A percentile compares a stretch with the other conserved stretches of the same genome.
Conservation (phyloP, 2,329 filamentous ascomycete species). For the Diaporthe sp. region DNA sequence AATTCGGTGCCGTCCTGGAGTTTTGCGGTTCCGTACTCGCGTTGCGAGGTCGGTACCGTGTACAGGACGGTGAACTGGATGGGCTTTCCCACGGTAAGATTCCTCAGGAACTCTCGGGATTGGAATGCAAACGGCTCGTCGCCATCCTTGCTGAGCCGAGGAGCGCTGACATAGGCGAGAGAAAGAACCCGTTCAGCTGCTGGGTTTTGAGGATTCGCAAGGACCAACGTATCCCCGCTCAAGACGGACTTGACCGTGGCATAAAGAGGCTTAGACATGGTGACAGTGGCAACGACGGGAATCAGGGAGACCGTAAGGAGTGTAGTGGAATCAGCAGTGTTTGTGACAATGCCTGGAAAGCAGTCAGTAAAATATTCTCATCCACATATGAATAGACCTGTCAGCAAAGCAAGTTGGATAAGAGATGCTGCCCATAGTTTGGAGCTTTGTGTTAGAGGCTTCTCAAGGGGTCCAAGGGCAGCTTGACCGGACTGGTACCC, state of each 20-base stretch:
- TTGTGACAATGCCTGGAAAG: not conserved
- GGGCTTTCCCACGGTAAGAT: slow-evolving; percentile 86
- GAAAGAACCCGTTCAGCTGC: slow-evolving; percentile 88
- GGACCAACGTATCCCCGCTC: slow-evolving; percentile 91
- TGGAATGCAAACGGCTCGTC: slow-evolving; percentile 95
- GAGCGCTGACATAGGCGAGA: slow-evolving; percentile 92
- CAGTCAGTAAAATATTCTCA: not conserved
- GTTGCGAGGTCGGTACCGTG: slow-evolving; percentile 85
- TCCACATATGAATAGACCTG: not conserved
- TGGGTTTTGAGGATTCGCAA: slow-evolving; percentile 86
- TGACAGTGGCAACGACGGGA: slow-evolving; percentile 44
- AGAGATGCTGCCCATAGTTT: not conserved
- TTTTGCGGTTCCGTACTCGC: slow-evolving; percentile 88
- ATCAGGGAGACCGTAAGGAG: slow-evolving; percentile 12
- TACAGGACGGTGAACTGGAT: slow-evolving; percentile 90
- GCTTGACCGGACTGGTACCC: not conserved
- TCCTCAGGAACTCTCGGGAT: slow-evolving; percentile 92
- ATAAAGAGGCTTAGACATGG: slow-evolving; percentile 69
- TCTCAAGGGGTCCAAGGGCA: not conserved
- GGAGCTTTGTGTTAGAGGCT: not conserved
- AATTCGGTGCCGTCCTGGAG: slow-evolving; percentile 82
- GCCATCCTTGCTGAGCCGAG: slow-evolving; percentile 87
- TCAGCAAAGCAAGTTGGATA: not conserved
- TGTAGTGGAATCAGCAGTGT: slow-evolving; percentile 42
- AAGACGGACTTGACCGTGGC: slow-evolving; percentile 93